These are phyloP conservation scores for Boletus reticulatus DNA, from an alignment of 768 basidiomycete genomes.

Conservation along the genomic window DNA sequence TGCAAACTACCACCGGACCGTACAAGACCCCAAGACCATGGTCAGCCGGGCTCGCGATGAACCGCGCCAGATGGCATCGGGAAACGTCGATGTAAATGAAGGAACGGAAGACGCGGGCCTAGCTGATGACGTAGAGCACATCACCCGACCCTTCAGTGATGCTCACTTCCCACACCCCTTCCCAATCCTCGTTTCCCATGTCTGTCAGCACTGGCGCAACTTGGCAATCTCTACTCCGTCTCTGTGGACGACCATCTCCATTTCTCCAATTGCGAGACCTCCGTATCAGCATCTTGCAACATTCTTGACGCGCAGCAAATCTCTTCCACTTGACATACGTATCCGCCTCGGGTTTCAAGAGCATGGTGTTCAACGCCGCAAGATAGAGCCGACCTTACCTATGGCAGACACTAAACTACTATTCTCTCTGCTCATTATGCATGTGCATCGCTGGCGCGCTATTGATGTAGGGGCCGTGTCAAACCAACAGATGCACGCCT, in stretches of 20 bases:
- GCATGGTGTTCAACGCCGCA: not conserved
- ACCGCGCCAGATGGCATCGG: not conserved
- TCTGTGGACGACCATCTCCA: conserved; percentile 48
- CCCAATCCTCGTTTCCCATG: conserved; percentile 56
- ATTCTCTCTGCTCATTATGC: conserved; percentile 41
- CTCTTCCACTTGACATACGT: conserved; percentile 48
- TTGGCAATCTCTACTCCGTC: conserved; percentile 46
- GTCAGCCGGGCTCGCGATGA: not conserved
- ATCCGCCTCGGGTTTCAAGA: conserved; percentile 40
- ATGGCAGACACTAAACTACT: conserved; percentile 21
- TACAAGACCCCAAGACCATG: conserved; percentile 29
- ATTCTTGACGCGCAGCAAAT: conserved; percentile 53
- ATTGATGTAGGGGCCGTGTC: conserved; percentile 44
- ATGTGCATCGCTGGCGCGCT: conserved; percentile 48
- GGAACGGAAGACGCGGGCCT: no score
- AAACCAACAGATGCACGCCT: conserved; percentile 43
- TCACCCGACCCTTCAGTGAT: conserved; percentile 7
- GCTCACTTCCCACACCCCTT: conserved; percentile 31
- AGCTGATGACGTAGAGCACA: no score
- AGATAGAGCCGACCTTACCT: conserved; percentile 23
- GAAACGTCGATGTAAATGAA: conserved; percentile 18
- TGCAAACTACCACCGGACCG: conserved; percentile 31
- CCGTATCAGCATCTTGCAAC: conserved; percentile 42
- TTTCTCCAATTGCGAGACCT: conserved; percentile 25
- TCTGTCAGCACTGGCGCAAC: conserved; percentile 56